phyloP scores from a whole-genome alignment of 352 stramenopile genomes.

The Ophiocytium majus region DNA sequence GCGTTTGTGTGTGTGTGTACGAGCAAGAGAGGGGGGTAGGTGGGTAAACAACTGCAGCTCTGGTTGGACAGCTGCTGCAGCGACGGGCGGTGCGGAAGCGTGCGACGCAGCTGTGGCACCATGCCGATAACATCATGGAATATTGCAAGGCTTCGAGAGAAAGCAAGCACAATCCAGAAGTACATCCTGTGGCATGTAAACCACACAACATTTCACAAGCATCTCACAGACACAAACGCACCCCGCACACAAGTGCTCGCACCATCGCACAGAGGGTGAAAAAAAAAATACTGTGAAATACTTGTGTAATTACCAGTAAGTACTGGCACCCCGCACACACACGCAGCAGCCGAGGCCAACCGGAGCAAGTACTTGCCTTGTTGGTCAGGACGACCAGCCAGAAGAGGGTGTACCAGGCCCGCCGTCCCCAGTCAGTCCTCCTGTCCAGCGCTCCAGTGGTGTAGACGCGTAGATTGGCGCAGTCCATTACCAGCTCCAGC shows the following conservation, averaged over 20 bases:
- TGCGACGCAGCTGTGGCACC: no score
- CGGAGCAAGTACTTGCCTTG: conserved; percentile 25
- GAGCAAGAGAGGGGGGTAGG: no score
- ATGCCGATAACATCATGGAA: no score
- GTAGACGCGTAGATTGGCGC: neutral
- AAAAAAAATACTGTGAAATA: neutral
- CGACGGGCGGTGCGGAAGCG: no score
- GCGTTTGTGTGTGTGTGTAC: no score
- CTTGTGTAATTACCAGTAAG: no score
- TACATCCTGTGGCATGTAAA: neutral
- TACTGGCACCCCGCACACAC: neutral
- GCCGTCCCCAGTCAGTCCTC: conserved; percentile 13
- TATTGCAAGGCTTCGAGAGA: no score
- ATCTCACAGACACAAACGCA: neutral
- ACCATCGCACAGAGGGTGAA: neutral
- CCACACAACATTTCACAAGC: neutral
- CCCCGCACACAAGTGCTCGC: neutral
- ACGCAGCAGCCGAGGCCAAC: neutral
- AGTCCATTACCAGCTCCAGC: neutral
- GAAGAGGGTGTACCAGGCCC: conserved; percentile 37
- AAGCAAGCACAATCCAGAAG: neutral
- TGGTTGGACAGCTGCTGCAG: no score
- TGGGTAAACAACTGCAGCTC: no score
- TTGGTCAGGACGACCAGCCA: conserved; percentile 31
- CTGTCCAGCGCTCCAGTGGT: neutral